These are phyloP conservation scores for Lepiota venenata DNA, from an alignment of 768 basidiomycete genomes.

Conservation along the genomic window DNA sequence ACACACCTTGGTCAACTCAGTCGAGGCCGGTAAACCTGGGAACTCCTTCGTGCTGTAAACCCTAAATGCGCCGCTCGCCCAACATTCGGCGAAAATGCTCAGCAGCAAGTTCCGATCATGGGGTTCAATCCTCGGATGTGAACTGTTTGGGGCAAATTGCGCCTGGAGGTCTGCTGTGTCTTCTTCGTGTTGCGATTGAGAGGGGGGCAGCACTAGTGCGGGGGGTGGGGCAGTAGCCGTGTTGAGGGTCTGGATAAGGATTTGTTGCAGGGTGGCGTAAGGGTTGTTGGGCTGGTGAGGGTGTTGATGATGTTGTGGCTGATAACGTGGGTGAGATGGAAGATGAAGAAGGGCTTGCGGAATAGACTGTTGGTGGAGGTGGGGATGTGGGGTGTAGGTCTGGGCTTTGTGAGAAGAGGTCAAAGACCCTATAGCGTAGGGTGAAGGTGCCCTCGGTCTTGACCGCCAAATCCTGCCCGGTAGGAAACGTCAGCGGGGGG, in stretches of 20 bases:
- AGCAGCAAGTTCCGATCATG: constrained; percentile 20
- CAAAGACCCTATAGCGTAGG: constrained; percentile 63
- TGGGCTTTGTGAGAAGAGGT: constrained; percentile 40
- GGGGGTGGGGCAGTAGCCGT: constrained; percentile 21
- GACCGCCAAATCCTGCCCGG: constrained; percentile 62
- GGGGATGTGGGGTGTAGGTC: not conserved
- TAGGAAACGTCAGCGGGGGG: not conserved
- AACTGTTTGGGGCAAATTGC: constrained; percentile 4
- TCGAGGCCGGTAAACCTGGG: constrained; percentile 63
- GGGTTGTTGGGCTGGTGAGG: not conserved
- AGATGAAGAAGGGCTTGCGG: not conserved
- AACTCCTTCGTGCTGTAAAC: constrained; percentile 74
- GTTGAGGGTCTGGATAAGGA: constrained; percentile 6
- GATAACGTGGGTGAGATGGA: constrained; percentile 2
- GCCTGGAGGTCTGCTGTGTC: constrained; percentile 1
- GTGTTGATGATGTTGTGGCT: not conserved
- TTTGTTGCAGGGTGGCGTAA: not conserved
- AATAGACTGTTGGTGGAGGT: constrained; percentile 2
- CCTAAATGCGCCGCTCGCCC: constrained; percentile 52
- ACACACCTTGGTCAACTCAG: constrained; percentile 62
- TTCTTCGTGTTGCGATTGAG: not conserved
- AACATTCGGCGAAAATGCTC: constrained; percentile 59
- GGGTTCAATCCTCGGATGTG: constrained; percentile 5
- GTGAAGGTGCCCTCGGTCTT: constrained; percentile 65
- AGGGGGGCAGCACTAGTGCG: constrained; percentile 3